These are phyloP conservation scores for Collybia sp. DNA, from an alignment of 768 basidiomycete genomes.

Conservation along the genomic window DNA sequence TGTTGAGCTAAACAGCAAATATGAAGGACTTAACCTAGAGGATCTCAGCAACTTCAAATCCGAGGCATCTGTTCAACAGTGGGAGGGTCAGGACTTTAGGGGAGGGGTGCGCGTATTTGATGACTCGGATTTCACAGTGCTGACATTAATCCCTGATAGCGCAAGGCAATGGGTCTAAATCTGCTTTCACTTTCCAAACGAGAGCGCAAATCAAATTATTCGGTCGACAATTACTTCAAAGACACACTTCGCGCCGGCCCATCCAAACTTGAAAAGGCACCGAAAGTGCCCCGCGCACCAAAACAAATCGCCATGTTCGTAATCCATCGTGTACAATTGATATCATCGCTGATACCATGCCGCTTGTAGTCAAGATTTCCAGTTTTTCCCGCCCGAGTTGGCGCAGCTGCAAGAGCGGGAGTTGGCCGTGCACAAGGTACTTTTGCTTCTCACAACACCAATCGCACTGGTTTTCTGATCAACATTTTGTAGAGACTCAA, in stretches of 20 bases:
- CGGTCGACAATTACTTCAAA: conserved; percentile 94
- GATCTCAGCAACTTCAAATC: conserved; percentile 97
- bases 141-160: conserved; percentile 26
- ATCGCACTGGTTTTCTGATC: conserved; percentile 3
- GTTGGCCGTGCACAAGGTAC: conserved; percentile 72
- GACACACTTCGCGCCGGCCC: conserved; percentile 81
- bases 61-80: conserved; percentile 85
- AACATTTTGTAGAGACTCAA: conserved; percentile 48
- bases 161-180: conserved; percentile 69
- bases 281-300: conserved; percentile 80
- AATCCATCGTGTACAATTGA: not conserved
- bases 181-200: conserved; percentile 88
- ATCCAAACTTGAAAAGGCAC: conserved; percentile 74
- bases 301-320: conserved; percentile 83
- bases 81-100: conserved; percentile 95
- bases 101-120: conserved; percentile 49
- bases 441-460: not conserved
- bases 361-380: conserved; percentile 79
- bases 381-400: conserved; percentile 87
- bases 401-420: conserved; percentile 85
- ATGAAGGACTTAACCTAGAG: conserved; percentile 89
- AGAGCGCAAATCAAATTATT: conserved; percentile 91
- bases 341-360: conserved; percentile 3
- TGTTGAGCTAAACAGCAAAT: conserved; percentile 82
- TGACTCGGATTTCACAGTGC: not conserved